A percentile compares a stretch with the other conserved stretches of the same genome.
phyloP scores from a whole-genome alignment of 176 grass and related monocot genomes.

The Avena sativa region DNA sequence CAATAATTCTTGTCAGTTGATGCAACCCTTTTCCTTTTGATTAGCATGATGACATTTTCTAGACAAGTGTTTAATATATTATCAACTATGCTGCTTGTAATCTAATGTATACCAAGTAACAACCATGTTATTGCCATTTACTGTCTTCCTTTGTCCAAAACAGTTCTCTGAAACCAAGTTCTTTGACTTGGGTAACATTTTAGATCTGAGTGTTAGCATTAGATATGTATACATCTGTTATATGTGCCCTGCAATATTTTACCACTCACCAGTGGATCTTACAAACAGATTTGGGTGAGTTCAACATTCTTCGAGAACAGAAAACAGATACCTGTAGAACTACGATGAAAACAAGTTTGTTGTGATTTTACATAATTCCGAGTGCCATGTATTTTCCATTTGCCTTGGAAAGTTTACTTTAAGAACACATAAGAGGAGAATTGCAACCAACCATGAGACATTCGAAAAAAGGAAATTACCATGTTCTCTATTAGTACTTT shows the following conservation, averaged over 20 bases:
- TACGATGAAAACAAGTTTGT: background rate
- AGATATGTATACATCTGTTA: slow-evolving; percentile 15
- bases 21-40: background rate
- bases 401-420: background rate
- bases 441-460: background rate
- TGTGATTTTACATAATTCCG: background rate
- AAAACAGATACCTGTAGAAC: background rate
- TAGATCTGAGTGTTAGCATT: background rate
- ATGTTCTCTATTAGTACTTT: background rate
- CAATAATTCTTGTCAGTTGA: background rate
- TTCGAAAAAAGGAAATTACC: background rate
- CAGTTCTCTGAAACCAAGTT: background rate
- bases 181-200: background rate
- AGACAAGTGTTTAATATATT: too few species aligned
- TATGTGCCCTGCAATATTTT: background rate
- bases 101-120: background rate
- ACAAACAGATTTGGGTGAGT: background rate
- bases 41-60: background rate
- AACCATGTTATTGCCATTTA: slow-evolving; percentile 3
- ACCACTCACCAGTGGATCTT: background rate
- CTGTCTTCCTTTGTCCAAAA: background rate
- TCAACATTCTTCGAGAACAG: background rate
- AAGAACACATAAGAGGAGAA: background rate
- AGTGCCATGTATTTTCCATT: background rate
- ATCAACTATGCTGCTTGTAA: background rate